A percentile compares a stretch with the other conserved stretches of the same genome.
phyloP scores from a whole-genome alignment of 2,329 filamentous ascomycete species.

The Pleurostoma richardsiae region DNA sequence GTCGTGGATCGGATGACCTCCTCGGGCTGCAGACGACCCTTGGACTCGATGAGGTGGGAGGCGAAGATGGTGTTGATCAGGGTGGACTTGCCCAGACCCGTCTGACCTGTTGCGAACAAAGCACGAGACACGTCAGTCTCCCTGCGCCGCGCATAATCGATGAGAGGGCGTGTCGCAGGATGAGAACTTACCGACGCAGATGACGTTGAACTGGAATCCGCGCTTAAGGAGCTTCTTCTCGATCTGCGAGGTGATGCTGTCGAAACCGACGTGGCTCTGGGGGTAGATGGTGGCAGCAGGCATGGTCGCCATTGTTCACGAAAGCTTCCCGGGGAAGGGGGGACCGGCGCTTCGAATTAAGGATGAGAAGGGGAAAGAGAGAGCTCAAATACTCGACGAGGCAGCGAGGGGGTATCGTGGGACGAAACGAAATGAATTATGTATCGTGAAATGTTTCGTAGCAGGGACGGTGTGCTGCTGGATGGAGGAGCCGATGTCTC shows the following conservation, averaged over 20 bases:
- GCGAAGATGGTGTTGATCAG: conserved; percentile 99
- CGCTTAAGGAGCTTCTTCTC: conserved; percentile 99
- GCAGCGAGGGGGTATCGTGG: no score
- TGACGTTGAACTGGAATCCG: conserved; percentile 99
- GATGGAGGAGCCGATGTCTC: no score
- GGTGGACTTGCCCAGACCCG: conserved; percentile 96
- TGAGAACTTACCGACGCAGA: conserved; percentile 83
- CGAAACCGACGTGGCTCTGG: conserved; percentile 98
- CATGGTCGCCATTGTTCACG: conserved; percentile 52
- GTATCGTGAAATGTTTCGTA: conserved; percentile 11
- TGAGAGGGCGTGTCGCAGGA: no score
- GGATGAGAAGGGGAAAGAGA: conserved; percentile 16
- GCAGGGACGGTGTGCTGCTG: neutral
- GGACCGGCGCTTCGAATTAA: conserved; percentile 13
- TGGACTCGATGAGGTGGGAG: conserved; percentile 97
- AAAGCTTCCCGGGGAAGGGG: neutral
- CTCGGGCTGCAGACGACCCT: conserved; percentile 87
- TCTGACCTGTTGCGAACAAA: conserved; percentile 66
- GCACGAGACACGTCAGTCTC: conserved; percentile 24
- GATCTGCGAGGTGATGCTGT: conserved; percentile 99
- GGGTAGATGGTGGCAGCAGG: conserved; percentile 73
- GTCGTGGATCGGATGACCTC: conserved; percentile 93
- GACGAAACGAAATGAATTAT: neutral
- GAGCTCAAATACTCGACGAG: no score
- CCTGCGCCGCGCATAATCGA: no score